Evolutionary conservation across 352 stramenopile species (phyloP), one percentile per base, ranked within the genome.

Genomic region (Pelagophyceae sp.): DNA sequence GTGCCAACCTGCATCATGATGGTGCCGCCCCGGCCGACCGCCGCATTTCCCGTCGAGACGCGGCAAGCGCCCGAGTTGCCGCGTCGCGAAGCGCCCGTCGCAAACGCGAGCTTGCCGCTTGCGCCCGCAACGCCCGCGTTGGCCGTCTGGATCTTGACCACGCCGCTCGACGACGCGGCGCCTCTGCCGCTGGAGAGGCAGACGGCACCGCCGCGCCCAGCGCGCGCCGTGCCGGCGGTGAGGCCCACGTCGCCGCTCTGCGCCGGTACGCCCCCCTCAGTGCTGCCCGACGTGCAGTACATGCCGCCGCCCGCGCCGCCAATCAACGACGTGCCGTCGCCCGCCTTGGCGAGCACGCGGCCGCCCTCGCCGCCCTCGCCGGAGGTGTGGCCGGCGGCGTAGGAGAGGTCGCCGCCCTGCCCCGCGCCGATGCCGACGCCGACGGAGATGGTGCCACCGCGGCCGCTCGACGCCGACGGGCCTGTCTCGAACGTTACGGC

Each of bases 91-190:
- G 76, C 79, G 19, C 90, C 90, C 37, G 90, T 89, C 1, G 65
- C 83, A 54, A 90, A 76, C n/a, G 67, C 37, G 54, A 92, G 80
- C 25, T 76, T 84, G 0, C 88, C 87, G 71, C 86, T 93, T 19
- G 84, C 83, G 31, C 89, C 89, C 76, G 75, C 75, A 67, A 77
- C 83, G 19, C 89, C 89, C 25, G 87, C 91, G 58, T 85, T 82
- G 31, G 88, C 81, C 1, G 85, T 93, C n/a, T 77, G 79, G 32
- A 94, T 78, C 15, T 75, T 83, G 23, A 93, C 77, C 40, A 78
- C 80, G 11, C 90, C 90, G 74, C 85, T 92, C 72, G 88, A 85
- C 35, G 85, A 86, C 37, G 64, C 70, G 33, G 81, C 85, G n/a
- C 86, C 83, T 33, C 83, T 84, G 63, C 80, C 69, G 45, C 84